Evolutionary conservation across 2,329 filamentous ascomycete genomes (phyloP), one percentile per base, ranked within the genome.

Genomic region (Proliferodiscus dingleyae): DNA sequence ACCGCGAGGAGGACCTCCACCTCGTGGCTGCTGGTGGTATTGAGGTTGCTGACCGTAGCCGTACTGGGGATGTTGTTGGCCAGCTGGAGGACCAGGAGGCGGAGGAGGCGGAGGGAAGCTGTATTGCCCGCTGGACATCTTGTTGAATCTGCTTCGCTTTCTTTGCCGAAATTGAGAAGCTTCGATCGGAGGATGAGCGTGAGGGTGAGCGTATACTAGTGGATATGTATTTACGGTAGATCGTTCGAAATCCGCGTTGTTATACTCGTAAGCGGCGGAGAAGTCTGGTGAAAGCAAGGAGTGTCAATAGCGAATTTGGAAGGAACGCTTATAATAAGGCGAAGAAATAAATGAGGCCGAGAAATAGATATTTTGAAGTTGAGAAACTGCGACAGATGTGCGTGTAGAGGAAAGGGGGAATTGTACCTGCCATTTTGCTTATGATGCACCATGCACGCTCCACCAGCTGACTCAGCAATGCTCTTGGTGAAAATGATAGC

Each of bases 41-140:
- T 58, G 53, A 11, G 29, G 37, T 22, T 38, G 46, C 16, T 45
- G 46, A 18, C 41, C 32, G 32, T 37, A 45, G 9, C 22, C 41
- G 37, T 49, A 49, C 11, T 47, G 55, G 29, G 44, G 45, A 23
- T 36, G 51, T 30, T 53, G 56, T 30, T 59, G 56, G 23, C 52
- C 54, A 19, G 54, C 34, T 26, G 58, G 51, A 34, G 61, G 58
- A 37, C 60, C 44, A 19, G 62, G 61, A 26, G 63, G 61, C 8
- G 61, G 63, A 23, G 63, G 61, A 33, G 61, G 61, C 37, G 62
- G 62, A 51, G 61, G 60, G 29, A 61, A 65, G 46, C 55, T 61
- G 55, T 64, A 64, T 42, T 62, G 60, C 42, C 56, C 37, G 30
- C 55, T 56, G 46, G 62, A 58, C 58, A 60, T 63, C 21, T 47